Percentiles rank a stretch among this genome's conserved stretches.
Evolutionary conservation across 805 yeast genomes (phyloP).

Genomic region (Ogataea corticis): DNA sequence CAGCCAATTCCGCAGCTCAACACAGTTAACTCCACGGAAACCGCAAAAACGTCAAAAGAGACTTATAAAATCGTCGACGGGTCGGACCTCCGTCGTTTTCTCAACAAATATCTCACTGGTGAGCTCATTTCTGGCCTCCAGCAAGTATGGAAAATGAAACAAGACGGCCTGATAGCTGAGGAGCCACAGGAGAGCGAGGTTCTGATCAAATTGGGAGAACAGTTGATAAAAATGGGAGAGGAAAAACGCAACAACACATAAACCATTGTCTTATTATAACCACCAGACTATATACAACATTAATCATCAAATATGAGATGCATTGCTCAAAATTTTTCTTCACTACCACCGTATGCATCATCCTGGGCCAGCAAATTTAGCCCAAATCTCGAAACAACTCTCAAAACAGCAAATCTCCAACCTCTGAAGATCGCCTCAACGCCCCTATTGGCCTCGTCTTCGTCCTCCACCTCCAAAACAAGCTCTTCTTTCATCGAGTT

Average conservation of each 20-base stretch:
- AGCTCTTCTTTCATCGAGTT: slow-evolving; percentile 23
- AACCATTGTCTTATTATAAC: not conserved
- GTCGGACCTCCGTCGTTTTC: slow-evolving; percentile 48
- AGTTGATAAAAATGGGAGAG: slow-evolving; percentile 19
- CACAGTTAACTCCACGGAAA: slow-evolving; percentile 6
- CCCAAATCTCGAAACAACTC: slow-evolving; percentile 83
- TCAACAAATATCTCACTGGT: slow-evolving; percentile 48
- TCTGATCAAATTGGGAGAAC: slow-evolving; percentile 22
- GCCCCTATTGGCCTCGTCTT: slow-evolving; percentile 45
- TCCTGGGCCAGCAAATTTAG: slow-evolving; percentile 55
- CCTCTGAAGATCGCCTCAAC: slow-evolving; percentile 72
- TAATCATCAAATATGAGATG: slow-evolving; percentile 32
- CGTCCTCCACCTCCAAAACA: slow-evolving; percentile 31
- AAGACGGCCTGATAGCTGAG: slow-evolving; percentile 16
- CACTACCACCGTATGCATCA: slow-evolving; percentile 44
- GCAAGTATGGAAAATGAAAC: slow-evolving; percentile 26
- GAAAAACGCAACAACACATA: slow-evolving; percentile 2
- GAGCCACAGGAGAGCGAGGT: slow-evolving; percentile 17
- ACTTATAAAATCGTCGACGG: slow-evolving; percentile 52
- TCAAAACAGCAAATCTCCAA: slow-evolving; percentile 84
- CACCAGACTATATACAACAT: slow-evolving; percentile 28
- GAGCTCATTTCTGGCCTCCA: slow-evolving; percentile 46
- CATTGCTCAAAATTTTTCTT: slow-evolving; percentile 38
- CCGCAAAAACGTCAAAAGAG: slow-evolving; percentile 20
- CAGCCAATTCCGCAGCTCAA: slow-evolving; percentile 27